Conservation (phyloP, 306 rosid genomes). For the Vigna reflexopilosa region DNA sequence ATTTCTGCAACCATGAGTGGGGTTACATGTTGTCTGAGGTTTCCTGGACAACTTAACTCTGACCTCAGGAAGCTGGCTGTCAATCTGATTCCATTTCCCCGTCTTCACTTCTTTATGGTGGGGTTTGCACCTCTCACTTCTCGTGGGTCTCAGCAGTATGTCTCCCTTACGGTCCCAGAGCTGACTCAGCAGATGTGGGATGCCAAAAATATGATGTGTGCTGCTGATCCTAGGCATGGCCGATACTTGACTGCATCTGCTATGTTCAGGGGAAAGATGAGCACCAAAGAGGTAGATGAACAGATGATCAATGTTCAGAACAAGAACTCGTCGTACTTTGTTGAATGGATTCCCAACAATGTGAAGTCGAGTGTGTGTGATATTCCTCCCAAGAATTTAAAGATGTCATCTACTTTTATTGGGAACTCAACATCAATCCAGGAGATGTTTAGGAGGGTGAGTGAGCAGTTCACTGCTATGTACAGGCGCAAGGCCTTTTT, state of each 20-base stretch:
- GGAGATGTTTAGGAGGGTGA: conserved; percentile 96
- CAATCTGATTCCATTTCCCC: conserved; percentile 90
- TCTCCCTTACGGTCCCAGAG: conserved; percentile 92
- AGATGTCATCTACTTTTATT: conserved; percentile 89
- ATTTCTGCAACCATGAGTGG: conserved; percentile 98
- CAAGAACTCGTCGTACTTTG: conserved; percentile 91
- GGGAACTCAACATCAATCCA: conserved; percentile 96
- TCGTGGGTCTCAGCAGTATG: conserved; percentile 93
- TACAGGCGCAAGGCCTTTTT: conserved; percentile 90
- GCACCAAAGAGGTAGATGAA: conserved; percentile 96
- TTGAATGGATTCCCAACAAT: conserved; percentile 95
- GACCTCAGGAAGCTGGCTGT: conserved; percentile 91
- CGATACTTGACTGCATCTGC: conserved; percentile 94
- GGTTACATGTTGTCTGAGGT: conserved; percentile 90
- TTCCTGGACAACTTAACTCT: conserved; percentile 93
- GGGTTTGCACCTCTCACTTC: conserved; percentile 96
- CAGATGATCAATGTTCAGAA: conserved; percentile 96
- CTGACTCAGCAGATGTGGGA: conserved; percentile 99
- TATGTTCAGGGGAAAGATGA: conserved; percentile 95
- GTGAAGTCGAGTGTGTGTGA: conserved; percentile 96
- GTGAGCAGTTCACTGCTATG: conserved; percentile 96
- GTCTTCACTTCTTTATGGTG: conserved; percentile 97
- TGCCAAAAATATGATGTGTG: conserved; percentile 96
- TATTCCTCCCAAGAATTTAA: conserved; percentile 79
- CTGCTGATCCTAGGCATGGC: conserved; percentile 96